phyloP scores from a whole-genome alignment of 2,329 filamentous ascomycete genomes.

The Calonectria henricotiae region DNA sequence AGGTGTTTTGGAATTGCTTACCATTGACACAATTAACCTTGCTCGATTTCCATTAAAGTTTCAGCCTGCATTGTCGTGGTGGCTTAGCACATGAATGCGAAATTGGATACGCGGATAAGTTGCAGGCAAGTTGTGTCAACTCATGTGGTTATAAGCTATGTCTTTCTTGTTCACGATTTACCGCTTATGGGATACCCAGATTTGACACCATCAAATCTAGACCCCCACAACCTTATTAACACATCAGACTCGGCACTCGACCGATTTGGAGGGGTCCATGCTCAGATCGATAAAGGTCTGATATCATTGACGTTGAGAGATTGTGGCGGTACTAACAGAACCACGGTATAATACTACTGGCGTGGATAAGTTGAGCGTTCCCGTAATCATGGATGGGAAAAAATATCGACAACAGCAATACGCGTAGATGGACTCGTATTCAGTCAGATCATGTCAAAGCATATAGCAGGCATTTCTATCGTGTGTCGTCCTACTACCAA shows the following conservation, averaged over 20 bases:
- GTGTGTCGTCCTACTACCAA: slow-evolving; percentile 6
- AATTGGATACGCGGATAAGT: not conserved
- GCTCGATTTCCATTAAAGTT: not conserved
- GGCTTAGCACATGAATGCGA: not conserved
- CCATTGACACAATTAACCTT: not conserved
- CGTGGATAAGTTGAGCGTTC: not conserved
- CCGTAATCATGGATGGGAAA: not conserved
- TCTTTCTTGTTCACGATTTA: slow-evolving; percentile 1
- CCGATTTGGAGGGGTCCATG: slow-evolving; percentile 2
- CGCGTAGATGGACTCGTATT: not conserved
- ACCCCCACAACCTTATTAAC: slow-evolving; percentile 31
- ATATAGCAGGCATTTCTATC: not conserved
- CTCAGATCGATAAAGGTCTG: slow-evolving; percentile 7
- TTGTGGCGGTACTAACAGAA: not conserved
- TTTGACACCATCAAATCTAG: not conserved
- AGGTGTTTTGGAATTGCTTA: not conserved
- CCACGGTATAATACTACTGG: not conserved
- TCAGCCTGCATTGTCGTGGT: not conserved
- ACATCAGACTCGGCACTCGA: not conserved
- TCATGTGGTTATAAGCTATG: not conserved
- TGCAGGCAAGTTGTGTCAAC: not conserved
- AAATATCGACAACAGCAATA: not conserved
- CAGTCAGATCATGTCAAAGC: not conserved
- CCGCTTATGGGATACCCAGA: not conserved
- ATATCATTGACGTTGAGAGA: not conserved